phyloP scores from a whole-genome alignment of 1,284 basidiomycete genomes.

The Ustilago vetiveriae region DNA sequence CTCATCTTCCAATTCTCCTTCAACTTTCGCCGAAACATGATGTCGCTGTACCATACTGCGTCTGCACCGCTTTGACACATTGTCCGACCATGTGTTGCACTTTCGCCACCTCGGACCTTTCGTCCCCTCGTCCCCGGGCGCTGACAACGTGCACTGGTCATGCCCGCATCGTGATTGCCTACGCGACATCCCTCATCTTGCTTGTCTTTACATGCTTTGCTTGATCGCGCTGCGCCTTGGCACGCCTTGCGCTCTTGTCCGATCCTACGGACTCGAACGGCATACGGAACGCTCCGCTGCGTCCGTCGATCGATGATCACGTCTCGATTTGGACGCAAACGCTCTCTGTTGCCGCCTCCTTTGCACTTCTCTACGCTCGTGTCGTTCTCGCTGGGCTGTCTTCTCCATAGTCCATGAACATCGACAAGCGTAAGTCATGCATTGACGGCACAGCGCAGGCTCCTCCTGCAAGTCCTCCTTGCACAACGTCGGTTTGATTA shows the following conservation, averaged over 20 bases:
- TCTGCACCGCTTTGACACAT: not conserved
- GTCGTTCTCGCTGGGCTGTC: constrained; percentile 17
- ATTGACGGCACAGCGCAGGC: not conserved
- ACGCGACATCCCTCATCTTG: no score
- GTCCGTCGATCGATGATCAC: not conserved
- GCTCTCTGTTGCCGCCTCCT: not conserved
- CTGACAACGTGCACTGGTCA: no score
- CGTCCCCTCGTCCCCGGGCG: not conserved
- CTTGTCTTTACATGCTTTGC: not conserved
- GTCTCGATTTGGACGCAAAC: not conserved
- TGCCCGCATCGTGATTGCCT: no score
- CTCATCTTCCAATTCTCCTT: constrained; percentile 16
- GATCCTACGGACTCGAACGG: not conserved
- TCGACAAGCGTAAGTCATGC: constrained; percentile 58
- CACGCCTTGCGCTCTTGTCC: not conserved
- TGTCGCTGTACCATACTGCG: constrained; percentile 1
- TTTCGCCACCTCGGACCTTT: not conserved
- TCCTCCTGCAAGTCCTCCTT: not conserved
- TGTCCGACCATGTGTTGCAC: constrained; percentile 3
- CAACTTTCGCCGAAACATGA: constrained; percentile 3
- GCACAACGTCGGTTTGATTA: no score
- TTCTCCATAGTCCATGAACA: constrained; percentile 52
- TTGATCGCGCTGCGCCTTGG: not conserved
- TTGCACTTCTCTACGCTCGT: not conserved
- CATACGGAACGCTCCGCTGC: not conserved